These are phyloP conservation scores for Afroboletus lepidellus DNA, from an alignment of 1,284 basidiomycete genomes.

Conservation along the genomic window DNA sequence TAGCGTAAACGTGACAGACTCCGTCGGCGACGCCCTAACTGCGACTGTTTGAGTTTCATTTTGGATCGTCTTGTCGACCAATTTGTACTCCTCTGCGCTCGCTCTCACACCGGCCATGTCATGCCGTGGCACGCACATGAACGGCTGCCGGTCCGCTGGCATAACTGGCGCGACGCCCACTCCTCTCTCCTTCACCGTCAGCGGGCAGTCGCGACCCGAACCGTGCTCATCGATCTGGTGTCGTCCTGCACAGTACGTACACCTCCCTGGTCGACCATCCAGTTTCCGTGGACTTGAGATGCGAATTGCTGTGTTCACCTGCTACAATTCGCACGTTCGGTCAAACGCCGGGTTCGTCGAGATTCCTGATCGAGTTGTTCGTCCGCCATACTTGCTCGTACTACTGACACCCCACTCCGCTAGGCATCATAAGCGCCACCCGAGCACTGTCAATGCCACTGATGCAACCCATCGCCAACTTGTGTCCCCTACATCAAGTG, in stretches of 20 bases:
- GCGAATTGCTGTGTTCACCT: conserved; percentile 11
- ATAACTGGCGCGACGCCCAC: not conserved
- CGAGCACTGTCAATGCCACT: conserved; percentile 2
- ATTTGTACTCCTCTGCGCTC: conserved; percentile 1
- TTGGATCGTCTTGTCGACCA: conserved; percentile 28
- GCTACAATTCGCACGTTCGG: conserved; percentile 16
- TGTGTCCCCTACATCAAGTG: conserved; percentile 6
- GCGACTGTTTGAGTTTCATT: conserved; percentile 34
- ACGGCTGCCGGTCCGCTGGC: not conserved
- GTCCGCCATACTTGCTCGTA: not conserved
- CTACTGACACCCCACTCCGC: not conserved
- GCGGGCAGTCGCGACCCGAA: not conserved
- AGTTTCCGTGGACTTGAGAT: conserved; percentile 10
- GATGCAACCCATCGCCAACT: not conserved
- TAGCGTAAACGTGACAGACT: conserved; percentile 11
- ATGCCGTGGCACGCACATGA: conserved; percentile 18
- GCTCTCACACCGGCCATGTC: conserved; percentile 27
- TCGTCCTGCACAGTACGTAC: conserved; percentile 12
- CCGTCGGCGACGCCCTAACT: conserved; percentile 27
- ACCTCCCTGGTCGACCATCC: not conserved
- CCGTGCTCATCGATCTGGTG: conserved; percentile 14
- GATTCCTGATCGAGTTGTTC: not conserved
- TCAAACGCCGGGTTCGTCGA: conserved; percentile 5
- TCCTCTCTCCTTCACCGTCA: not conserved
- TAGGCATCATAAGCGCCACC: conserved; percentile 1